These are phyloP conservation scores for Pythium sukuiense DNA, from an alignment of 352 stramenopile genomes.

Conservation along the genomic window DNA sequence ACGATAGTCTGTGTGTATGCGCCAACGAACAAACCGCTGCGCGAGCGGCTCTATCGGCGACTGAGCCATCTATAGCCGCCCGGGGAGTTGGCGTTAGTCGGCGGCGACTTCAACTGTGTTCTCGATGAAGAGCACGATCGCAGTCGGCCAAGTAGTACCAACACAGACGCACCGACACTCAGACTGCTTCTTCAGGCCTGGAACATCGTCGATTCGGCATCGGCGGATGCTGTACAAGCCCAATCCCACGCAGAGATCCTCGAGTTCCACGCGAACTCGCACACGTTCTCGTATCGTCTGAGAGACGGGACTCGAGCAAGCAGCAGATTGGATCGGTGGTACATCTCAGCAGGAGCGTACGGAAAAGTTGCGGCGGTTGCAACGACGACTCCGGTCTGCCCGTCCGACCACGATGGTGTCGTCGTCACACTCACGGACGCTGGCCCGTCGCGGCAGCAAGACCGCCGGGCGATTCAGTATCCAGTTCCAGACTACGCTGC, in stretches of 20 bases:
- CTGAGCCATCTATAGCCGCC: neutral
- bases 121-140: neutral
- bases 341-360: neutral
- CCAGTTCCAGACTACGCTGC: neutral
- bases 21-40: neutral
- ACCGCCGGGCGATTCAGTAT: neutral
- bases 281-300: neutral
- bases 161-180: neutral
- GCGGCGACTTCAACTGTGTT: neutral
- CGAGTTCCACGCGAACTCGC: neutral
- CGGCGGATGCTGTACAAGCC: neutral
- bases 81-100: neutral
- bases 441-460: too few relatives aligned
- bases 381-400: neutral
- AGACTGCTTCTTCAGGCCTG: neutral
- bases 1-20: neutral
- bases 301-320: neutral
- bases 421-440: neutral
- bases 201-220: neutral
- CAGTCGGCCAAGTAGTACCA: neutral
- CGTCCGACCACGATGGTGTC: slow-evolving; percentile 5
- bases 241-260: neutral
- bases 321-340: slow-evolving; percentile 3
- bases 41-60: neutral
- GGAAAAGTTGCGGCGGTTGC: too few relatives aligned